Evolutionary conservation across 805 yeast species (phyloP).

Genomic region (Teunomyces atbi): DNA sequence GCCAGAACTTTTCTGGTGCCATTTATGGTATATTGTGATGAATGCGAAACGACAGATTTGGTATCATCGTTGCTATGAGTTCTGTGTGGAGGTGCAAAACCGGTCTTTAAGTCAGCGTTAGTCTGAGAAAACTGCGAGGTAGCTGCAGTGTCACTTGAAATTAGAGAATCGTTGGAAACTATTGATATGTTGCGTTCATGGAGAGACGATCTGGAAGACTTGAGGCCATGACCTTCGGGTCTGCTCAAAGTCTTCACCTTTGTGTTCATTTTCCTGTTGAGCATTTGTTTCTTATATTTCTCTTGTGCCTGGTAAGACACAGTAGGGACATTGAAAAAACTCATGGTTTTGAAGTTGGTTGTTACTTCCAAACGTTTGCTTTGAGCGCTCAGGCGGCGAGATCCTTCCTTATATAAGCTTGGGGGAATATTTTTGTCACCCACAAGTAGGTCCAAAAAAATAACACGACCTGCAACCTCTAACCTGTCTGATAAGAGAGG

Average conservation of each 20-base stretch:
- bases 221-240: background rate
- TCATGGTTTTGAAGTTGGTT: slow-evolving; percentile 8
- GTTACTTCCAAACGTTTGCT: no score
- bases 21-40: background rate
- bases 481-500: background rate
- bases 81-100: background rate
- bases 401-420: background rate
- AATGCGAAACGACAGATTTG: background rate
- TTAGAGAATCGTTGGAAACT: slow-evolving; percentile 2
- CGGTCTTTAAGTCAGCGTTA: background rate
- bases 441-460: background rate
- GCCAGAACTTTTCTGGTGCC: slow-evolving; percentile 6
- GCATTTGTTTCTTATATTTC: slow-evolving; percentile 14
- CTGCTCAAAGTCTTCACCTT: background rate
- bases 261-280: slow-evolving; percentile 6
- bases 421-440: background rate
- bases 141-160: slow-evolving; percentile 4
- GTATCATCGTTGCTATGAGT: background rate
- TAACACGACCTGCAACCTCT: background rate
- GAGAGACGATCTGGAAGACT: background rate
- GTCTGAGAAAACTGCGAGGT: slow-evolving; percentile 2
- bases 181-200: slow-evolving; percentile 4
- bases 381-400: background rate
- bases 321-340: slow-evolving; percentile 15
- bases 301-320: slow-evolving; percentile 17